Conservation (phyloP, 2,329 filamentous ascomycete species). For the Neoscytalidium dimidiatum region DNA sequence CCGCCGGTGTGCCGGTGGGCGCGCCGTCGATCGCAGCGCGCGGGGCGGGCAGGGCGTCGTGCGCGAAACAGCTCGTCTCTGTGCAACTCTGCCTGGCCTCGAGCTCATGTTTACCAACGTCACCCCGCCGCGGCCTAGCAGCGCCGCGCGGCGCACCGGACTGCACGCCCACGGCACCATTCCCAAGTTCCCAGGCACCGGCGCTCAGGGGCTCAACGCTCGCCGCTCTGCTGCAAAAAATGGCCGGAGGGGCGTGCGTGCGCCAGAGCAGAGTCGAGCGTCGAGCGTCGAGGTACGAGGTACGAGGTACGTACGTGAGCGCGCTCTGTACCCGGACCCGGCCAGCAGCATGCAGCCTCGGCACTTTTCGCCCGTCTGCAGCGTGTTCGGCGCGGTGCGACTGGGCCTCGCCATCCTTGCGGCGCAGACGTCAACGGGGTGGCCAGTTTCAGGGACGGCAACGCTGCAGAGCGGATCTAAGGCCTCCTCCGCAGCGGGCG, state of each 20-base stretch:
- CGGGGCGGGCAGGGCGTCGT: conserved; percentile 6
- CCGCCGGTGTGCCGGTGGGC: neutral
- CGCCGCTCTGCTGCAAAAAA: neutral
- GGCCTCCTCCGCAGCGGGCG: neutral
- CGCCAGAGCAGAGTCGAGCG: neutral
- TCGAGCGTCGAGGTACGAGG: too few species aligned
- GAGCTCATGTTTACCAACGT: conserved; percentile 15
- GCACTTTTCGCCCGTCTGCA: neutral
- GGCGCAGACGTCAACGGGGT: conserved; percentile 16
- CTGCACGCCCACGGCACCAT: neutral
- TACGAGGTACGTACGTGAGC: neutral
- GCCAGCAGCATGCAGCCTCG: conserved; percentile 16
- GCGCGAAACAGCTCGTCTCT: conserved; percentile 9
- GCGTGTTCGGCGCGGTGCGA: conserved; percentile 12
- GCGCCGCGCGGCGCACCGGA: neutral
- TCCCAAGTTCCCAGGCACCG: neutral
- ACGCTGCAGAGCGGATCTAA: conserved; percentile 6
- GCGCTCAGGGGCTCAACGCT: conserved; percentile 7
- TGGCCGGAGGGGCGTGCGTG: neutral
- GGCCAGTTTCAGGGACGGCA: conserved; percentile 8
- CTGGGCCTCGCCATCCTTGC: neutral
- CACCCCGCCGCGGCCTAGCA: conserved; percentile 1
- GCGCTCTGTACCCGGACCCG: neutral
- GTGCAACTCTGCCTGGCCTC: conserved; percentile 5
- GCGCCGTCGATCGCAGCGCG: conserved; percentile 5